phyloP scores from a whole-genome alignment of 768 basidiomycete genomes.

The Tylopilus balloui region DNA sequence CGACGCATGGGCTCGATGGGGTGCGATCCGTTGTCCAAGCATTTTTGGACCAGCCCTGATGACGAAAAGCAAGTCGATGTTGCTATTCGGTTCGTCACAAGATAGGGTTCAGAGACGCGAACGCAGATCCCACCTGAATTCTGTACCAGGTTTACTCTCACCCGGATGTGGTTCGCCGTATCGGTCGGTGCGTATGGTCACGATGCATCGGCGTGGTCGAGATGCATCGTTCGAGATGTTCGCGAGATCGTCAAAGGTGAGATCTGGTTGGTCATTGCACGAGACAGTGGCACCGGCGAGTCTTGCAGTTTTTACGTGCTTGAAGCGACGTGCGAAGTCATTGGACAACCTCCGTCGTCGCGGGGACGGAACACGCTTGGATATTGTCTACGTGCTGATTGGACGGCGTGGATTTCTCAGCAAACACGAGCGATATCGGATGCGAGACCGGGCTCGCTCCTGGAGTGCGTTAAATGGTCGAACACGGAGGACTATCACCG shows the following conservation, averaged over 20 bases:
- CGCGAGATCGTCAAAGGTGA: conserved; percentile 52
- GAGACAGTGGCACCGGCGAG: conserved; percentile 21
- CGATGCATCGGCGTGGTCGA: conserved; percentile 33
- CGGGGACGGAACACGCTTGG: neutral
- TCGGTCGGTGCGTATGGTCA: conserved; percentile 44
- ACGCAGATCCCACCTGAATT: conserved; percentile 1
- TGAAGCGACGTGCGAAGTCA: conserved; percentile 69
- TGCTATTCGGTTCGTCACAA: conserved; percentile 47
- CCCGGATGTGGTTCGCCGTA: conserved; percentile 57
- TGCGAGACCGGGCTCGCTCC: conserved; percentile 4
- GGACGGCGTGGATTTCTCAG: conserved; percentile 53
- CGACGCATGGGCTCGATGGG: conserved; percentile 27
- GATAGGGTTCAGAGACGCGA: neutral
- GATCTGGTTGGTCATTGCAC: conserved; percentile 53
- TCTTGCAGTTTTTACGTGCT: conserved; percentile 48
- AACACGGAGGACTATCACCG: conserved; percentile 66
- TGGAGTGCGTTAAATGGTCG: conserved; percentile 52
- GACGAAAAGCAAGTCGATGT: conserved; percentile 51
- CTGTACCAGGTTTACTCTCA: conserved; percentile 53
- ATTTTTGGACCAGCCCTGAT: conserved; percentile 59
- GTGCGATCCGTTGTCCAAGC: conserved; percentile 36
- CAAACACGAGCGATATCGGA: conserved; percentile 7
- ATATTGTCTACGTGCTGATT: conserved; percentile 50
- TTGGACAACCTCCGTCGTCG: conserved; percentile 39
- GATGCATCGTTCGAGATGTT: conserved; percentile 40